Conservation (phyloP, 805 yeast species). For the Nakazawaea holstii region DNA sequence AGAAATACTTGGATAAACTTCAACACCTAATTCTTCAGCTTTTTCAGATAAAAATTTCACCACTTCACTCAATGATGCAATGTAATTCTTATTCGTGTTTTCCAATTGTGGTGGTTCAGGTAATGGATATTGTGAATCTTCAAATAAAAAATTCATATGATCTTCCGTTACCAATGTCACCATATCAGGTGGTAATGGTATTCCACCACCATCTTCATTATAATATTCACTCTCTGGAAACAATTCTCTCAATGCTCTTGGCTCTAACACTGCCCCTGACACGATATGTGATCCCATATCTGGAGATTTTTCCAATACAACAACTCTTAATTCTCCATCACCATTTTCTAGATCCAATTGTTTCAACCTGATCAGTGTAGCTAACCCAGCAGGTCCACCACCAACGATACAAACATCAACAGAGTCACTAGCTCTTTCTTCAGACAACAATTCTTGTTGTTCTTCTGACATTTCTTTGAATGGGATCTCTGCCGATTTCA, state of each 20-base stretch:
- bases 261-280: constrained; percentile 93
- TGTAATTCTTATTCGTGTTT: constrained; percentile 76
- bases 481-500: constrained; percentile 19
- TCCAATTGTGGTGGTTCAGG: constrained; percentile 94
- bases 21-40: constrained; percentile 94
- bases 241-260: constrained; percentile 78
- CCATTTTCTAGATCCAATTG: constrained; percentile 71
- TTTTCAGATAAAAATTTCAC: constrained; percentile 77
- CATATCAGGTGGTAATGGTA: constrained; percentile 74
- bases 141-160: constrained; percentile 64
- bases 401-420: constrained; percentile 97
- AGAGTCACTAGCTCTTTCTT: constrained; percentile 74
- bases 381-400: constrained; percentile 96
- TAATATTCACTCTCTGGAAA: constrained; percentile 62
- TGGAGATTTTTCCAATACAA: constrained; percentile 86
- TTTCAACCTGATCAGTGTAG: constrained; percentile 86
- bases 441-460: constrained; percentile 40
- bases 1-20: constrained; percentile 84
- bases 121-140: constrained; percentile 55
- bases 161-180: constrained; percentile 75
- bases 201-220: constrained; percentile 46
- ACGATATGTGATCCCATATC: constrained; percentile 91
- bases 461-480: constrained; percentile 32
- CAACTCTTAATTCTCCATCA: constrained; percentile 69
- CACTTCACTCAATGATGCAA: constrained; percentile 77